Percentiles rank a stretch among this genome's conserved stretches.
phyloP scores from a whole-genome alignment of 345 rosid genomes.

The Pistacia integerrima region DNA sequence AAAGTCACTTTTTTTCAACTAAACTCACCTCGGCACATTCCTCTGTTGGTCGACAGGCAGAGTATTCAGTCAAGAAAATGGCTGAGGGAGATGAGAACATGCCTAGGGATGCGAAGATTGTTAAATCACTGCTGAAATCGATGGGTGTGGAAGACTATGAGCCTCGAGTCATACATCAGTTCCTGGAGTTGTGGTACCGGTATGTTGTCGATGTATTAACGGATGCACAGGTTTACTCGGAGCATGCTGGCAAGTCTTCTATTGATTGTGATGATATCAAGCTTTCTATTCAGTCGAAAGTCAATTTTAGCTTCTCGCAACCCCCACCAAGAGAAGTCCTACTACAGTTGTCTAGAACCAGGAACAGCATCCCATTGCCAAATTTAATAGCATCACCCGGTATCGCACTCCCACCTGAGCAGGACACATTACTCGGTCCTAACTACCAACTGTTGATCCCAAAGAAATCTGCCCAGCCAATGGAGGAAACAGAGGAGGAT shows the following conservation, averaged over 20 bases:
- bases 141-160: slow-evolving; percentile 95
- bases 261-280: slow-evolving; percentile 87
- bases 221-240: slow-evolving; percentile 88
- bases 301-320: slow-evolving; percentile 88
- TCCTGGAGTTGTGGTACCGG: slow-evolving; percentile 90
- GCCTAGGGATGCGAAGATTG: slow-evolving; percentile 92
- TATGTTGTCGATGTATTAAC: slow-evolving; percentile 79
- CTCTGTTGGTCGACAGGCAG: too few species aligned
- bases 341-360: slow-evolving; percentile 71
- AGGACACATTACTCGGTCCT: slow-evolving; percentile 74
- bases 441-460: slow-evolving; percentile 80
- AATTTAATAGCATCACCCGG: slow-evolving; percentile 69
- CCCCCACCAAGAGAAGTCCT: slow-evolving; percentile 94
- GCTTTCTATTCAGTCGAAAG: slow-evolving; percentile 90
- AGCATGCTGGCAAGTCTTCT: slow-evolving; percentile 79
- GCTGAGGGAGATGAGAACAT: slow-evolving; percentile 61
- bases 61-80: slow-evolving; percentile 28
- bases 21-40: too few species aligned
- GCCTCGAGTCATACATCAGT: slow-evolving; percentile 84
- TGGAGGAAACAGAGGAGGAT: slow-evolving; percentile 82
- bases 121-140: slow-evolving; percentile 74
- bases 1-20: too few species aligned
- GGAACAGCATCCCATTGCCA: slow-evolving; percentile 88
- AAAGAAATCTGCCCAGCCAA: slow-evolving; percentile 47
- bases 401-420: slow-evolving; percentile 83